Evolutionary conservation across 768 basidiomycete species (phyloP).

Genomic region (Amyloporia xantha): DNA sequence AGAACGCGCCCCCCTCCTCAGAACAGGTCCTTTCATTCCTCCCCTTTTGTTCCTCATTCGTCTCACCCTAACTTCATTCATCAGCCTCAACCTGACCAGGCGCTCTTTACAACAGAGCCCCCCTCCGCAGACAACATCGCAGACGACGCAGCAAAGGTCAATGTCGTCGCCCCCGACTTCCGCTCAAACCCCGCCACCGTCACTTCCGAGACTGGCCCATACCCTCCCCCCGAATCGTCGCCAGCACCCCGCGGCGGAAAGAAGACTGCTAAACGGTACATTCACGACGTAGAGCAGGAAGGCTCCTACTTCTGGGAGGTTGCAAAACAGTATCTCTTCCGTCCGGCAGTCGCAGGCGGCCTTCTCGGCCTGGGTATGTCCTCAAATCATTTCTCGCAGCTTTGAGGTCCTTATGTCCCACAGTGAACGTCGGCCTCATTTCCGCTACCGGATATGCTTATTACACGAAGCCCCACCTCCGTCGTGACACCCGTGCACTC

Average conservation of each 20-base stretch:
- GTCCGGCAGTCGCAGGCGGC: conserved; percentile 67
- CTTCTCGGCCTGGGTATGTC: conserved; percentile 59
- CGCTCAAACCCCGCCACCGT: conserved; percentile 38
- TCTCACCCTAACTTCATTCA: conserved; percentile 7
- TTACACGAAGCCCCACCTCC: conserved; percentile 55
- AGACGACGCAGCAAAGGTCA: conserved; percentile 50
- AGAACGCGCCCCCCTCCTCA: conserved; percentile 44
- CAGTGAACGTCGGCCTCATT: conserved; percentile 69
- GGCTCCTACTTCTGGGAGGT: conserved; percentile 45
- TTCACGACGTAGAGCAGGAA: conserved; percentile 42
- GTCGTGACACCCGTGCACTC: conserved; percentile 48
- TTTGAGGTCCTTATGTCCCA: too few relatives aligned
- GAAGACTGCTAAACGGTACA: conserved; percentile 21
- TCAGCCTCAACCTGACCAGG: conserved; percentile 61
- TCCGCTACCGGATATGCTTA: conserved; percentile 55
- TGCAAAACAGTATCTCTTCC: conserved; percentile 48
- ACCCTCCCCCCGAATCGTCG: conserved; percentile 15
- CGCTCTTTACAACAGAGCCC: conserved; percentile 41
- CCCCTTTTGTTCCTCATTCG: conserved; percentile 6
- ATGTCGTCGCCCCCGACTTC: conserved; percentile 45
- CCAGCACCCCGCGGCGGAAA: conserved; percentile 1
- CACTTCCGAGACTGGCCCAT: conserved; percentile 20
- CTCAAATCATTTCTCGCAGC: too few relatives aligned
- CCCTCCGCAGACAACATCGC: conserved; percentile 31
- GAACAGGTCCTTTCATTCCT: conserved; percentile 31